phyloP scores from a whole-genome alignment of 1,284 basidiomycete species.

The Sutorius eximius region DNA sequence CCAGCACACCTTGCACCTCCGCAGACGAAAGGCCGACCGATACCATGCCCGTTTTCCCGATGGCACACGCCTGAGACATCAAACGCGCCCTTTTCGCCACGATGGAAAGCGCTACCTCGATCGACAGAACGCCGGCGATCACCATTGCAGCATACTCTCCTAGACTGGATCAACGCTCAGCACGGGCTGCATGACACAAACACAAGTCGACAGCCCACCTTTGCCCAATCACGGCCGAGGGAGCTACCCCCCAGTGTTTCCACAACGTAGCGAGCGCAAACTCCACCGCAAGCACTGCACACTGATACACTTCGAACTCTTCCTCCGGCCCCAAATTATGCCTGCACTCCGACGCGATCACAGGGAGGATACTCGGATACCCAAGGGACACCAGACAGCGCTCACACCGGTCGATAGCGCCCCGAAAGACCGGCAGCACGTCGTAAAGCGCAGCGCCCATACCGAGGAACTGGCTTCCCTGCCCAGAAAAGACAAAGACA shows the following conservation, averaged over 20 bases:
- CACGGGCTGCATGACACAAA: not conserved
- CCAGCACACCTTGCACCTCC: constrained; percentile 39
- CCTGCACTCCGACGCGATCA: constrained; percentile 38
- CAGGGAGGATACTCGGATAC: constrained; percentile 49
- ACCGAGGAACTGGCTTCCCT: constrained; percentile 63
- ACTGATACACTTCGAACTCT: constrained; percentile 50
- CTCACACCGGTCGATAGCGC: constrained; percentile 58
- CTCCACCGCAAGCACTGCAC: constrained; percentile 59
- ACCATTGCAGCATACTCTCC: constrained; percentile 73
- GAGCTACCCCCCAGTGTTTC: constrained; percentile 63
- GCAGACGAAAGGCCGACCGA: constrained; percentile 45
- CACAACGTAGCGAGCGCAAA: constrained; percentile 60
- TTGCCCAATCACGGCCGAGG: constrained; percentile 60
- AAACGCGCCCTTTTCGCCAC: constrained; percentile 57
- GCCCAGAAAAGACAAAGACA: constrained; percentile 70
- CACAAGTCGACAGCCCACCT: constrained; percentile 45
- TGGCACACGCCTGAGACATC: constrained; percentile 49
- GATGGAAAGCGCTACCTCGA: constrained; percentile 57
- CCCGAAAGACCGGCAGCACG: constrained; percentile 45
- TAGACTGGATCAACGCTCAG: constrained; percentile 41
- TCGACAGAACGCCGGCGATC: constrained; percentile 51
- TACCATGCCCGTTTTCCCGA: constrained; percentile 56
- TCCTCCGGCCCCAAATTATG: constrained; percentile 16
- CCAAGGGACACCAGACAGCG: constrained; percentile 46
- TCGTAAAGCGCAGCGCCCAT: constrained; percentile 62